phyloP scores from a whole-genome alignment of 768 basidiomycete genomes.

The Guyanaporus albipodus region DNA sequence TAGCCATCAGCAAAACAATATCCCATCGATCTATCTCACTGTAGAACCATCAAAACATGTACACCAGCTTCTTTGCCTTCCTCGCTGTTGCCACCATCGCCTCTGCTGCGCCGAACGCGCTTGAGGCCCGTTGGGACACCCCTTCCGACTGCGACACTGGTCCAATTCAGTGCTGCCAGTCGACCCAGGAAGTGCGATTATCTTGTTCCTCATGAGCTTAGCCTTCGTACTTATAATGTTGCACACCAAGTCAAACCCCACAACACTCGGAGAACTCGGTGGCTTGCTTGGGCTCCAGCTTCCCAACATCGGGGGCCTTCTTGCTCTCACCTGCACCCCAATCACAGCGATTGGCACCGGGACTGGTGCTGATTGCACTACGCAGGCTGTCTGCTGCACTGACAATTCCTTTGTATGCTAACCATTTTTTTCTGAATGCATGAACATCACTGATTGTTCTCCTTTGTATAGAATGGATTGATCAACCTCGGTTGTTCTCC shows the following conservation, averaged over 20 bases:
- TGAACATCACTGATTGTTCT: neutral
- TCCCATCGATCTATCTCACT: neutral
- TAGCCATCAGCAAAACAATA: no score
- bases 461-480: slow-evolving; percentile 1
- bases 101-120: no score
- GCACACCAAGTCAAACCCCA: neutral
- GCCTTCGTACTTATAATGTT: neutral
- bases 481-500: slow-evolving; percentile 14
- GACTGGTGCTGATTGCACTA: neutral
- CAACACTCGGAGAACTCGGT: neutral
- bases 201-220: no score
- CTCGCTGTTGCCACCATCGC: no score
- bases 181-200: neutral
- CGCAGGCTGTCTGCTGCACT: slow-evolving; percentile 15
- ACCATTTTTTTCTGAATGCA: neutral
- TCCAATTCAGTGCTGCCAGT: slow-evolving; percentile 2
- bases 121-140: no score
- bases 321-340: slow-evolving; percentile 5
- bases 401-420: slow-evolving; percentile 6
- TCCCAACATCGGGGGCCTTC: neutral
- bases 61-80: no score
- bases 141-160: slow-evolving; percentile 13
- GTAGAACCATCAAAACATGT: no score
- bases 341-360: neutral
- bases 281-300: neutral